Evolutionary conservation across 2,329 filamentous ascomycete genomes (phyloP), one percentile per base, ranked within the genome.

Genomic region (Pseudogymnoascus sp.): DNA sequence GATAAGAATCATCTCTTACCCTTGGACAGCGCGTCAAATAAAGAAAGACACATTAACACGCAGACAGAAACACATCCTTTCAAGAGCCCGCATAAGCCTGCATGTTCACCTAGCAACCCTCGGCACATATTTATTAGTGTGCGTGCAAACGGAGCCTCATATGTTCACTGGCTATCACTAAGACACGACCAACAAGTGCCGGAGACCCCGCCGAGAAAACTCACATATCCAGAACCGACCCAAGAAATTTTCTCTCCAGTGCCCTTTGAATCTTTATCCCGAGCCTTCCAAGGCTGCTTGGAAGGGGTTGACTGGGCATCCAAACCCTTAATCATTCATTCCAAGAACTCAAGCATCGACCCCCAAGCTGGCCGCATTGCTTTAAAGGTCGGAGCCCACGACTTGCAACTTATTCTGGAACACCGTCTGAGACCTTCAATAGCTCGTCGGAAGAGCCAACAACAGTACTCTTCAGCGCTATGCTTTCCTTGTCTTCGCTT

Each of bases 401-500:
- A 55, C 49, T 33, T 33, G 8, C n/a, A 14, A 55, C 58, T 39
- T 60, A 60, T 60, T 41, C 38, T 38, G 38, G 58, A 25, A 60
- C 58, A 60, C 7, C 58, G 23, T 25, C 58, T 60, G 35, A 60
- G 38, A 60, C 58, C 33, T 60, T 16, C 33, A 60, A 60, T 16
- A 60, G 38, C 35, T 39, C 35, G 5, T 22, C 38, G 28, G 35
- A 60, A 60, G 19, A 6, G n/a, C 58, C 4, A 49, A 9, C 58
- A 62, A 45, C 52, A 58, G 62, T 64, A 66, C 58, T 58, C 33
- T 66, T 69, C 70, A 71, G 67, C 70, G 66, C 65, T 64, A 89
- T 89, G 86, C 74, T 87, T 64, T 84, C 86, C 58, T 79, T 89
- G 67, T 79, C 83, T 38, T 86, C 84, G 66, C 79, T 90, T 69